Percentiles rank a stretch among this genome's conserved stretches.
Conservation (phyloP, 768 basidiomycete genomes). For the Tricholoma hemisulphureum region DNA sequence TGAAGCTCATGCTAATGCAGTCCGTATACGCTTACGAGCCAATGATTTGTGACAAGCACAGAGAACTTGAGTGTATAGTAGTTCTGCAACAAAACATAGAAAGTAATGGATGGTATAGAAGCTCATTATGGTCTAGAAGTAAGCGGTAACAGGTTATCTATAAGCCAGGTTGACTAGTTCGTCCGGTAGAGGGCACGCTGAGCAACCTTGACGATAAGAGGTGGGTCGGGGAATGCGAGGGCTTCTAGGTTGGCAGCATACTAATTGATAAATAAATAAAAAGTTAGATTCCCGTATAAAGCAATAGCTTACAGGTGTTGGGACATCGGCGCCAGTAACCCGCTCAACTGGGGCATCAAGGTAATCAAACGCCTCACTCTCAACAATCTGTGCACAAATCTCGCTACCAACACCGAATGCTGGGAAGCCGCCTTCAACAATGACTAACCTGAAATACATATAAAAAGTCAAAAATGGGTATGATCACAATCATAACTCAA, state of each 20-base stretch:
- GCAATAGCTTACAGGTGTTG: conserved; percentile 76
- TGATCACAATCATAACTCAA: not conserved
- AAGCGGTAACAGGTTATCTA: not conserved
- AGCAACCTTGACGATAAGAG: conserved; percentile 89
- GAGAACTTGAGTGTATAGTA: not conserved
- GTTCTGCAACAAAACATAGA: not conserved
- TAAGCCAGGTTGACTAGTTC: conserved; percentile 48
- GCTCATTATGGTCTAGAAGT: not conserved
- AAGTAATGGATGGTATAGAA: conserved; percentile 4
- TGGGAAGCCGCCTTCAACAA: conserved; percentile 98
- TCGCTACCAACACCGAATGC: conserved; percentile 98
- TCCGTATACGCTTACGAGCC: conserved; percentile 69
- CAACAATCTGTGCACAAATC: conserved; percentile 95
- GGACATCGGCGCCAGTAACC: conserved; percentile 95
- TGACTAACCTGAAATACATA: conserved; percentile 65
- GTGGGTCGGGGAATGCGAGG: conserved; percentile 91
- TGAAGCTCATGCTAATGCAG: conserved; percentile 94
- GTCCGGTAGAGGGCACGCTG: conserved; percentile 90
- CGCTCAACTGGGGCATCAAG: conserved; percentile 98
- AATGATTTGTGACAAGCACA: not conserved
- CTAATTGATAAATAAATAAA: too few species aligned
- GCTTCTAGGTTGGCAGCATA: conserved; percentile 89
- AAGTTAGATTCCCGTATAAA: conserved; percentile 7
- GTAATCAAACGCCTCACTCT: conserved; percentile 97
- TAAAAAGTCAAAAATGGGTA: conserved; percentile 2